A percentile compares a stretch with the other conserved stretches of the same genome.
These are phyloP conservation scores for Leucocoprinus birnbaumii DNA, from an alignment of 768 basidiomycete genomes.

Conservation along the genomic window DNA sequence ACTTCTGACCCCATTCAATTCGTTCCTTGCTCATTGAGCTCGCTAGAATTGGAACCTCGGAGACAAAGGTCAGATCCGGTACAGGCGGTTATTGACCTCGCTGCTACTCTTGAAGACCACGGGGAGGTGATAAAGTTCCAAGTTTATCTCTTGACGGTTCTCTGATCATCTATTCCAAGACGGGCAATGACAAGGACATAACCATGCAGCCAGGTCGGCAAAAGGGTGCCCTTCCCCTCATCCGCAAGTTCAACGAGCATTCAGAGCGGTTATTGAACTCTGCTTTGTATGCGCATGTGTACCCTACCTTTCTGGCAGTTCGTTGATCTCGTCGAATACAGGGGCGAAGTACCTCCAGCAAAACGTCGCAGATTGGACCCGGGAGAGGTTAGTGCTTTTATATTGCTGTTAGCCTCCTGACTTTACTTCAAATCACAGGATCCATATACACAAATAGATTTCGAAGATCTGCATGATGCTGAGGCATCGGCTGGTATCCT, in stretches of 20 bases:
- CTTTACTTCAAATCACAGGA: conserved; percentile 24
- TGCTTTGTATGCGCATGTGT: conserved; percentile 50
- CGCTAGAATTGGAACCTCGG: conserved; percentile 73
- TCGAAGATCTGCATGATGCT: conserved; percentile 80
- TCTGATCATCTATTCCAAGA: conserved; percentile 40
- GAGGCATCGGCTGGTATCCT: conserved; percentile 65
- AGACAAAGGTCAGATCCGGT: conserved; percentile 62
- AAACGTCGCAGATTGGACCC: conserved; percentile 58
- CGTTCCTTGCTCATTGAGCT: conserved; percentile 2
- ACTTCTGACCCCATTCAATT: not conserved
- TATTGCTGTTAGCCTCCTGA: not conserved
- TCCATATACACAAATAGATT: conserved; percentile 59
- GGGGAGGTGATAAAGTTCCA: conserved; percentile 54
- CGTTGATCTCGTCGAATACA: conserved; percentile 19
- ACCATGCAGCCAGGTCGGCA: conserved; percentile 97
- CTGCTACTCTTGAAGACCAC: conserved; percentile 89
- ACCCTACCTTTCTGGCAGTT: not conserved
- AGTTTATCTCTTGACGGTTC: not conserved
- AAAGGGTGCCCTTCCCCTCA: conserved; percentile 83
- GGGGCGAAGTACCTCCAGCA: conserved; percentile 52
- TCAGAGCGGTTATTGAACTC: conserved; percentile 86
- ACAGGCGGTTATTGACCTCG: conserved; percentile 80
- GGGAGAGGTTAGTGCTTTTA: conserved; percentile 32
- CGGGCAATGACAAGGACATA: conserved; percentile 83
- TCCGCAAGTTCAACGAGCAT: conserved; percentile 97